A percentile compares a stretch with the other conserved stretches of the same genome.
Evolutionary conservation across 768 basidiomycete genomes (phyloP).

Genomic region (Agrocybe praecox): DNA sequence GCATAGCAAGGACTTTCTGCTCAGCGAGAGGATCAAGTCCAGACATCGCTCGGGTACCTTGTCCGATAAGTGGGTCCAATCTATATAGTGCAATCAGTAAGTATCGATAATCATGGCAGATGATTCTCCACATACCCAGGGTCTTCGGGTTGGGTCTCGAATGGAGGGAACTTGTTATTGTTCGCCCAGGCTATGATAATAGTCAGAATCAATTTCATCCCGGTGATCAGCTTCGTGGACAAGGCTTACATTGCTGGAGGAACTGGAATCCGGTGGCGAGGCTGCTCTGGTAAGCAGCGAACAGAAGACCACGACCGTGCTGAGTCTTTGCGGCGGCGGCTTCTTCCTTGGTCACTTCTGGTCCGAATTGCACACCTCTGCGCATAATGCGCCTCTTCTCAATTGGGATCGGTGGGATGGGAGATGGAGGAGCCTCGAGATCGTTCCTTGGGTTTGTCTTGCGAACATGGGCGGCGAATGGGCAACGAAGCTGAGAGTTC

Average conservation of each 20-base stretch:
- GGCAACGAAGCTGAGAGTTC: slow-evolving; percentile 40
- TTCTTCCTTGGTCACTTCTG: slow-evolving; percentile 47
- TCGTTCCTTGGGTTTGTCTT: slow-evolving; percentile 51
- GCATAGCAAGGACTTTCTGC: slow-evolving; percentile 29
- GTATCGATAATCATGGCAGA: neutral
- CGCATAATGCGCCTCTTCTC: slow-evolving; percentile 44
- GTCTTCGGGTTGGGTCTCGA: slow-evolving; percentile 23
- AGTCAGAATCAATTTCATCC: neutral
- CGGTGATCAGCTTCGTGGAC: neutral
- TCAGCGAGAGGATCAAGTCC: slow-evolving; percentile 56
- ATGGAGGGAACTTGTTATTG: slow-evolving; percentile 34
- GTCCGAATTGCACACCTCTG: slow-evolving; percentile 53
- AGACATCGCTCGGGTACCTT: slow-evolving; percentile 21
- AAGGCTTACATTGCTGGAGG: slow-evolving; percentile 38
- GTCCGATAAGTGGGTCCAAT: slow-evolving; percentile 26
- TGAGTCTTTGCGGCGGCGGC: slow-evolving; percentile 34
- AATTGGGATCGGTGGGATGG: slow-evolving; percentile 18
- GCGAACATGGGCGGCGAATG: slow-evolving; percentile 50
- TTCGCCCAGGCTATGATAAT: slow-evolving; percentile 38
- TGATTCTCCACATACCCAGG: slow-evolving; percentile 29
- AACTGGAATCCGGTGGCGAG: slow-evolving; percentile 43
- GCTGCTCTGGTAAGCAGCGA: slow-evolving; percentile 43
- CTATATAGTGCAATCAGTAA: slow-evolving; percentile 7
- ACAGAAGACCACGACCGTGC: slow-evolving; percentile 51
- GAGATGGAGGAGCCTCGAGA: slow-evolving; percentile 27